Percentiles rank a stretch among this genome's conserved stretches.
These are phyloP conservation scores for Parmelia sp. DNA, from an alignment of 495 filamentous ascomycete genomes.

Conservation along the genomic window DNA sequence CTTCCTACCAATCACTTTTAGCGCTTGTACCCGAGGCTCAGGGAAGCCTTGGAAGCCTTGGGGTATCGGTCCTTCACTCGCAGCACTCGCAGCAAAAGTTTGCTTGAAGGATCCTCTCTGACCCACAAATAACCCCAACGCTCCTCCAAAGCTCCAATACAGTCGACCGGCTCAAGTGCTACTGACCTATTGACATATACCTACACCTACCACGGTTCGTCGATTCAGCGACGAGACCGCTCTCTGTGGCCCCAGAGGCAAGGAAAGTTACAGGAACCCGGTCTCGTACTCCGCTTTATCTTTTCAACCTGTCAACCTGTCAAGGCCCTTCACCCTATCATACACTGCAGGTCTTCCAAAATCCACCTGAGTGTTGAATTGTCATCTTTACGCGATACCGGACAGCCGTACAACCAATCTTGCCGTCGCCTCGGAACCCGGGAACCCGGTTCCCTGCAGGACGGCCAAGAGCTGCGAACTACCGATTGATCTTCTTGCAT, in stretches of 20 bases:
- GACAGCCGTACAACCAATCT: neutral
- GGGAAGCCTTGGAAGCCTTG: neutral
- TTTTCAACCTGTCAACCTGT: neutral
- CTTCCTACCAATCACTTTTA: neutral
- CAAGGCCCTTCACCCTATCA: too few species aligned
- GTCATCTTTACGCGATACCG: neutral
- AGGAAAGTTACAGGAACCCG: neutral
- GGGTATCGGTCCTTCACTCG: constrained; percentile 9
- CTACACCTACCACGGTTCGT: neutral
- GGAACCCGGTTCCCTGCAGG: neutral
- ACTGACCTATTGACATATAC: neutral
- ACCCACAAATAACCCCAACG: constrained; percentile 14
- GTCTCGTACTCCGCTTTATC: neutral
- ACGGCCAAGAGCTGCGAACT: neutral
- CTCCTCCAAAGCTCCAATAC: neutral
- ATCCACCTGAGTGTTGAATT: neutral
- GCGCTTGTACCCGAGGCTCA: neutral
- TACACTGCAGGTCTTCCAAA: neutral
- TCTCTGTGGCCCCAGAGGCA: neutral
- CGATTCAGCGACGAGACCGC: neutral
- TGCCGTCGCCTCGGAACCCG: neutral
- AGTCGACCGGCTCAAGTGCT: constrained; percentile 12
- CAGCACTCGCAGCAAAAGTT: constrained; percentile 3
- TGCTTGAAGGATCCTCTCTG: constrained; percentile 3
- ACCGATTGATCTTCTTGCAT: neutral